These are phyloP conservation scores for Saxophila tyrrhenica DNA, from an alignment of 495 filamentous ascomycete species.

Conservation along the genomic window DNA sequence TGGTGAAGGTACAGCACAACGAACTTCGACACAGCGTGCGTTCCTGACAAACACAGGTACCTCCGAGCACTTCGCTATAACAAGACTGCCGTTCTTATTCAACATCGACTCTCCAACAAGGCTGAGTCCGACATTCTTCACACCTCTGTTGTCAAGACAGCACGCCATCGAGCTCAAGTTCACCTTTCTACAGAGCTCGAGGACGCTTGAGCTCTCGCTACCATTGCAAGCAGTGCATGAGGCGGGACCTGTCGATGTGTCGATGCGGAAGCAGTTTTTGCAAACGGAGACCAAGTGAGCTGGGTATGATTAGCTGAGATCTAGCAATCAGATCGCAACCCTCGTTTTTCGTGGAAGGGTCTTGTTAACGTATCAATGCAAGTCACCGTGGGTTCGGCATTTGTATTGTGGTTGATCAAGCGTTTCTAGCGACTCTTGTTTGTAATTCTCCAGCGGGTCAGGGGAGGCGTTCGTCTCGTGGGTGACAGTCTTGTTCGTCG, in stretches of 20 bases:
- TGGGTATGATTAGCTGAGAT: background rate
- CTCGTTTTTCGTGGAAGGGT: background rate
- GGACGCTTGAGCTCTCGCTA: background rate
- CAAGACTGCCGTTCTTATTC: background rate
- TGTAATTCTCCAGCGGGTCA: too few relatives aligned
- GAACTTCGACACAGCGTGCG: too few relatives aligned
- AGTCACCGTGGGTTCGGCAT: too few relatives aligned
- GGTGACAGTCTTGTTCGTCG: too few relatives aligned
- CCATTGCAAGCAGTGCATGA: background rate
- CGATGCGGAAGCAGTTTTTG: background rate
- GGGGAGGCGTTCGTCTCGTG: too few relatives aligned
- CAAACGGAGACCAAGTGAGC: background rate
- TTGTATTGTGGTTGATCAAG: too few relatives aligned
- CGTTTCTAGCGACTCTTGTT: too few relatives aligned
- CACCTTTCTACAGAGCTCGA: background rate
- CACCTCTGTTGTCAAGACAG: background rate
- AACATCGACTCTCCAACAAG: background rate
- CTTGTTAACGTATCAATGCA: too few relatives aligned
- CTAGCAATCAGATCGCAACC: background rate
- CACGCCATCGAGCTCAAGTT: background rate
- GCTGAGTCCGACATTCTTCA: background rate
- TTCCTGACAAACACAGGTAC: too few relatives aligned
- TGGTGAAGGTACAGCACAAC: background rate
- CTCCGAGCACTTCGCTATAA: background rate
- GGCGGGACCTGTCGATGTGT: background rate